Percentiles rank a stretch among this genome's conserved stretches.
Conservation (phyloP, 2,329 filamentous ascomycete genomes). For the Albophoma yamanashiensis region DNA sequence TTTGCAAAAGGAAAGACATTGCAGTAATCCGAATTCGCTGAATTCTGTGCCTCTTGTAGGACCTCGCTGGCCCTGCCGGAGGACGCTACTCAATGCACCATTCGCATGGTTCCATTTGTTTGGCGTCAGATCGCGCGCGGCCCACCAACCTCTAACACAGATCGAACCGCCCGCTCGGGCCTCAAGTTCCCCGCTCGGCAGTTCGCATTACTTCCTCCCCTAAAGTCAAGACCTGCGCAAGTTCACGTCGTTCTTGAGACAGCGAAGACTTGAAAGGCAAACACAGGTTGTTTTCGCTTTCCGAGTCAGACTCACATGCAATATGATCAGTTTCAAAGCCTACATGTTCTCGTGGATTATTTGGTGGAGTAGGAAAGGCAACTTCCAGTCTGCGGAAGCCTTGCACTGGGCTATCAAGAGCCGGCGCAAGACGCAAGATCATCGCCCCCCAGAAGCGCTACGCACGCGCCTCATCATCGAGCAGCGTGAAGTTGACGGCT, state of each 20-base stretch:
- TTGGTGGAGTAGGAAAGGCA: not conserved
- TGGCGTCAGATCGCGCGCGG: not conserved
- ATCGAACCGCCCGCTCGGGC: not conserved
- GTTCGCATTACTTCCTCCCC: not conserved
- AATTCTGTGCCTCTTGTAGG: no score
- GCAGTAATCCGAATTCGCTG: no score
- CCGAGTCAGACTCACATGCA: not conserved
- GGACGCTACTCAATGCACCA: no score
- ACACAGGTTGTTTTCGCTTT: not conserved
- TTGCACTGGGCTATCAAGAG: not conserved
- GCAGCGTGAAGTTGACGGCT: not conserved
- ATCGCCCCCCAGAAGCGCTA: not conserved
- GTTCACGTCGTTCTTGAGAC: not conserved
- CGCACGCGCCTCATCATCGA: not conserved
- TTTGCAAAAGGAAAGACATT: no score
- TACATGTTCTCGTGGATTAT: not conserved
- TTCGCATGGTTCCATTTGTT: not conserved
- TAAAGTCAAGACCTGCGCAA: not conserved
- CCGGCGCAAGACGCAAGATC: not conserved
- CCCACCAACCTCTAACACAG: not conserved
- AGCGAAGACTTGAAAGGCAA: not conserved
- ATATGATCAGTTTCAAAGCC: not conserved
- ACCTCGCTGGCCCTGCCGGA: no score
- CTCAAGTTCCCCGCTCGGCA: not conserved
- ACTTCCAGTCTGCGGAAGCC: not conserved